Evolutionary conservation across 2,329 filamentous ascomycete genomes (phyloP).

Genomic region (Aspergillus pseudoviridinutans): DNA sequence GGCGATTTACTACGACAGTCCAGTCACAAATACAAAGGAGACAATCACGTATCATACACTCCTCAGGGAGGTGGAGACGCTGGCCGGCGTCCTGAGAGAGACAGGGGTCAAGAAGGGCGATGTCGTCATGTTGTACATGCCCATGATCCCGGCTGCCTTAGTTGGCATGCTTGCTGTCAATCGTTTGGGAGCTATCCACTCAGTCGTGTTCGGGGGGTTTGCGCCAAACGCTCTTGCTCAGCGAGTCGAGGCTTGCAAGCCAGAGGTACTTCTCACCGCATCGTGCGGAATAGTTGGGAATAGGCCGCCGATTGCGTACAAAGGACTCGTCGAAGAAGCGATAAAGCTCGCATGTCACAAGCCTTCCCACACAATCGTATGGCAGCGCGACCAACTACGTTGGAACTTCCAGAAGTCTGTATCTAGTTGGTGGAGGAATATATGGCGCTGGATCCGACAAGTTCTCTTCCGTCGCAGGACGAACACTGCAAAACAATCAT

Average conservation of each 20-base stretch:
- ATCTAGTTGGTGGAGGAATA: too few relatives aligned
- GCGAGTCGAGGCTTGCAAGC: slow-evolving; percentile 77
- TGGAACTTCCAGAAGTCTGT: slow-evolving; percentile 63
- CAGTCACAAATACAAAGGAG: slow-evolving; percentile 70
- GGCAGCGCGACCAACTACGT: slow-evolving; percentile 72
- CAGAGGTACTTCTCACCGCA: slow-evolving; percentile 75
- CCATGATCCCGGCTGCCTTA: slow-evolving; percentile 86
- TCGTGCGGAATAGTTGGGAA: slow-evolving; percentile 87
- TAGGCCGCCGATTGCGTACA: slow-evolving; percentile 74
- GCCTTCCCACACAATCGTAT: slow-evolving; percentile 69
- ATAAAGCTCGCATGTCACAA: slow-evolving; percentile 65
- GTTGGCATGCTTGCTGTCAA: slow-evolving; percentile 78
- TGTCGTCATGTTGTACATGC: slow-evolving; percentile 92
- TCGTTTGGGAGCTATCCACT: slow-evolving; percentile 83
- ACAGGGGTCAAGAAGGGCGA: slow-evolving; percentile 80
- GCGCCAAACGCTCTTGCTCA: slow-evolving; percentile 77
- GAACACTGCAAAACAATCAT: slow-evolving; percentile 60
- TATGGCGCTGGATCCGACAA: too few relatives aligned
- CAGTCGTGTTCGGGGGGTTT: slow-evolving; percentile 91
- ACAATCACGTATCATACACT: slow-evolving; percentile 71
- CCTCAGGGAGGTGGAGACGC: slow-evolving; percentile 72
- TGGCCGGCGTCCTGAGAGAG: slow-evolving; percentile 77
- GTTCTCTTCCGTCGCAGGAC: slow-evolving; percentile 36
- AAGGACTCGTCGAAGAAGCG: slow-evolving; percentile 71
- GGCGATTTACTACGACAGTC: slow-evolving; percentile 84